Base-by-base conservation (phyloP, 805 yeast genomes). In the Pichia occidentalis region DNA sequence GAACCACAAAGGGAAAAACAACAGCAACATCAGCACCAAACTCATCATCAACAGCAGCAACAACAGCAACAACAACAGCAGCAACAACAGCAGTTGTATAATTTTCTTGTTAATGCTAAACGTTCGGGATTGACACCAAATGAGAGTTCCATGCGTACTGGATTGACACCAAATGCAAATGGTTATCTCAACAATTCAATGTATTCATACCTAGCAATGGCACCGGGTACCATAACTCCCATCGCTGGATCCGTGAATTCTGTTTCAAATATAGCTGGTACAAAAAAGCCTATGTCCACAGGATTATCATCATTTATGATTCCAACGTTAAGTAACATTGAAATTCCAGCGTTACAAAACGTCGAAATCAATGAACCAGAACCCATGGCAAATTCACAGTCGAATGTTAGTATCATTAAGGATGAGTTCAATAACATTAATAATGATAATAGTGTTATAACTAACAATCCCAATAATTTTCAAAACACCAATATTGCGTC, bases 111-210 rank as follows among this genome's bases (percentile, higher is more conserved):
- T 38, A 56, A 51, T 44, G 50, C 58, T 16, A 53, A 63, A 25
- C 64, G 74, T 44, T 56, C 84, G 0, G 90, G 86, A 0, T 63
- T 85, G 32, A 80, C 87, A 0, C 92, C 92, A 3, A 82, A 78
- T 56, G 94, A 84, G 53, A 73, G 85, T 5, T 71, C 77, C 34
- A 48, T 85, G 34, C 67, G 95, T 47, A 67, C 84, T 0, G 90
- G 92, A 0, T 55, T 80, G 20, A 79, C 88, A 0, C 88, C 88
- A 0, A 16, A 78, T 2, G 70, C 65, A n/a, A 59, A 61, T 10
- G 41, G 54, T 7, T 47, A 50, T n/a, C 40, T 49, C 11, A 37
- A 35, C 12, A 42, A 35, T 16, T 44, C 51, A 12, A 48, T 39
- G 13, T 39, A 47, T 39, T 46, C 56, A 9, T 39, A 39, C 12